phyloP scores from a whole-genome alignment of 1,139 yeast species.

The Nakaseomyces sp. region DNA sequence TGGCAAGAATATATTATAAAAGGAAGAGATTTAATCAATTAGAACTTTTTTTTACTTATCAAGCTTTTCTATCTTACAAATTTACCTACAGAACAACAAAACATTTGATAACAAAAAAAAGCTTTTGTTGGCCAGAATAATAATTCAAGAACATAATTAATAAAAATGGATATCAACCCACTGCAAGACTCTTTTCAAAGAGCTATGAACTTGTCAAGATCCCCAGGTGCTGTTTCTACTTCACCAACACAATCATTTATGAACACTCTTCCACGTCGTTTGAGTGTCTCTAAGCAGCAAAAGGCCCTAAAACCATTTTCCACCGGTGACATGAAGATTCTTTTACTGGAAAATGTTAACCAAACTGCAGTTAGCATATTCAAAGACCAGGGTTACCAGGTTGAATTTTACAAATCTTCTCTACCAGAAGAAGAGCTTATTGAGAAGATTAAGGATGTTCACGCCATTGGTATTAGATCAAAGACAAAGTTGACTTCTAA shows the following conservation, averaged over 20 bases:
- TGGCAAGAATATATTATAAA: neutral
- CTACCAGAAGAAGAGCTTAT: slow-evolving; percentile 88
- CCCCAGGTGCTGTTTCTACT: slow-evolving; percentile 69
- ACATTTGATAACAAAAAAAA: too few relatives aligned
- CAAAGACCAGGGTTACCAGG: slow-evolving; percentile 88
- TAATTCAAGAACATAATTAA: neutral
- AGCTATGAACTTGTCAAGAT: slow-evolving; percentile 36
- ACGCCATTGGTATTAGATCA: slow-evolving; percentile 96
- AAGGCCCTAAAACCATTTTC: slow-evolving; percentile 35
- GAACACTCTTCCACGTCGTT: slow-evolving; percentile 30
- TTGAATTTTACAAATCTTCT: slow-evolving; percentile 85
- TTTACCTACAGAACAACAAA: neutral
- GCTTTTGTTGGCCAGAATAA: neutral
- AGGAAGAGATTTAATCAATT: neutral
- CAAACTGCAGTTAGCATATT: slow-evolving; percentile 83
- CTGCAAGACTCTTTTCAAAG: slow-evolving; percentile 48
- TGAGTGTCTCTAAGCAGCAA: slow-evolving; percentile 38
- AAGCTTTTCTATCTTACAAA: too few relatives aligned
- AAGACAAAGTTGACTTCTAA: slow-evolving; percentile 82
- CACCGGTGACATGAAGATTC: slow-evolving; percentile 71
- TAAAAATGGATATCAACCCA: slow-evolving; percentile 43
- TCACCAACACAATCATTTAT: slow-evolving; percentile 40
- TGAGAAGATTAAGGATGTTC: slow-evolving; percentile 87
- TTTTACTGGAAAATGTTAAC: slow-evolving; percentile 87
- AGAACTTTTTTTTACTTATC: neutral